These are phyloP conservation scores for Globisporangium alternatum DNA, from an alignment of 352 stramenopile genomes.

Conservation along the genomic window DNA sequence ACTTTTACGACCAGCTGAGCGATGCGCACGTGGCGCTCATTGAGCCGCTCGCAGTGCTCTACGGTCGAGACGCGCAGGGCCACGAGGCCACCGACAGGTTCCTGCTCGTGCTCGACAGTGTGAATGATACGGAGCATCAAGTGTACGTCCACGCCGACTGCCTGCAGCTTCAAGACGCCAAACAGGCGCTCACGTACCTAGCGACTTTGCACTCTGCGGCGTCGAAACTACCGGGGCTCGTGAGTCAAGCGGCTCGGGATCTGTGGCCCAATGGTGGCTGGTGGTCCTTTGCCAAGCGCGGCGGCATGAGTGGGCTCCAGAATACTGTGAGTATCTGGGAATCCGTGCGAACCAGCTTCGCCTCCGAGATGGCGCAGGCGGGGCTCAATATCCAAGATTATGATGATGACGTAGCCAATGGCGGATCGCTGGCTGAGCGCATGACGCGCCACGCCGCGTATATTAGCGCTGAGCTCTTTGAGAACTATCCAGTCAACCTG, in stretches of 20 bases:
- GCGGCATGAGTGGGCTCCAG: conserved; percentile 31
- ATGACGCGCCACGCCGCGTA: conserved; percentile 49
- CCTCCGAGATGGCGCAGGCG: conserved; percentile 9
- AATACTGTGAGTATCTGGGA: conserved; percentile 40
- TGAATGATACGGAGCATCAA: conserved; percentile 6
- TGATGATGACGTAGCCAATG: background rate
- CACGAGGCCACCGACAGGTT: conserved; percentile 37
- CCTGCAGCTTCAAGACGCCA: conserved; percentile 32
- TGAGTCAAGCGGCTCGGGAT: conserved; percentile 23
- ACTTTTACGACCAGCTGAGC: conserved; percentile 32
- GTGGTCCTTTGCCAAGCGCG: conserved; percentile 65
- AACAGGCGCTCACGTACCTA: conserved; percentile 44
- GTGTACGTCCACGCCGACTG: conserved; percentile 36
- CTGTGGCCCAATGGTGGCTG: conserved; percentile 48
- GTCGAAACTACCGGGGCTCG: conserved; percentile 22
- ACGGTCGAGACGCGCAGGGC: conserved; percentile 24
- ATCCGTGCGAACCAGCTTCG: conserved; percentile 33
- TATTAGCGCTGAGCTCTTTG: conserved; percentile 42
- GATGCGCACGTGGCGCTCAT: conserved; percentile 36
- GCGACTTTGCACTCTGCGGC: conserved; percentile 42
- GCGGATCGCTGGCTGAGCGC: conserved; percentile 26
- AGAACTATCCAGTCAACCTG: conserved; percentile 18
- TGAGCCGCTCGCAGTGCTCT: conserved; percentile 42
- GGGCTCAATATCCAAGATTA: background rate
- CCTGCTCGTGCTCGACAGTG: conserved; percentile 51